Evolutionary conservation across 352 stramenopile genomes (phyloP).

Genomic region (Pythium utonaiense): DNA sequence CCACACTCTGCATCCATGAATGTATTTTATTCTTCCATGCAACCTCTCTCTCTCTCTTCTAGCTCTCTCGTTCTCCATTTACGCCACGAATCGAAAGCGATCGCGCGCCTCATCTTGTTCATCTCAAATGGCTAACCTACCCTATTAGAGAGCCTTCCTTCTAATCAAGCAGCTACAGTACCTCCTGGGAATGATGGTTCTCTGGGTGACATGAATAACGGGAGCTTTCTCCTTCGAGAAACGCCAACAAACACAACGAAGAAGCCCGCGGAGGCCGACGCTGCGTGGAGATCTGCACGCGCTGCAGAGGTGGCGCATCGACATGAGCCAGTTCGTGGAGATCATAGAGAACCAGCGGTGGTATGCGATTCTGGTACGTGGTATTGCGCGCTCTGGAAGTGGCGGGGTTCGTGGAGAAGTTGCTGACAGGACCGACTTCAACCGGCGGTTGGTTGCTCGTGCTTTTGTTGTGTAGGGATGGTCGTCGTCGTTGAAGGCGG

Average conservation of each 20-base stretch:
- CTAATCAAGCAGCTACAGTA: not conserved
- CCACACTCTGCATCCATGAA: not conserved
- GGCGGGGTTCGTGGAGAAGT: not conserved
- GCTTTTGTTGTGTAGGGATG: slow-evolving; percentile 47
- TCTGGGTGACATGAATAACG: slow-evolving; percentile 6
- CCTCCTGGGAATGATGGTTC: slow-evolving; percentile 2
- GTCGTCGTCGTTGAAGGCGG: slow-evolving; percentile 58
- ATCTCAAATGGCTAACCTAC: not conserved
- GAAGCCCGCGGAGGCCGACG: not conserved
- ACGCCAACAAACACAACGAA: not conserved
- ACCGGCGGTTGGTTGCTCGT: no score
- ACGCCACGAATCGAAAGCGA: no score
- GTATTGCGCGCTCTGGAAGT: not conserved
- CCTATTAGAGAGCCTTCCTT: not conserved
- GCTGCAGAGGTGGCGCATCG: not conserved
- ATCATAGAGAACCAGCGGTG: slow-evolving; percentile 88
- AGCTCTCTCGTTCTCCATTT: no score
- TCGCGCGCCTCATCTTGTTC: no score
- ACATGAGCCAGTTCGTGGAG: slow-evolving; percentile 33
- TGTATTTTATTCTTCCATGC: not conserved
- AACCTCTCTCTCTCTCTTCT: not conserved
- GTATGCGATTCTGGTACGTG: slow-evolving; percentile 70
- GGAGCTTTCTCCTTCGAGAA: slow-evolving; percentile 3
- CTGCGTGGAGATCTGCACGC: not conserved
- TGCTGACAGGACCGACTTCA: no score